Conservation (phyloP, 192 early-diverging fungal species). For the Podila minutissima region DNA sequence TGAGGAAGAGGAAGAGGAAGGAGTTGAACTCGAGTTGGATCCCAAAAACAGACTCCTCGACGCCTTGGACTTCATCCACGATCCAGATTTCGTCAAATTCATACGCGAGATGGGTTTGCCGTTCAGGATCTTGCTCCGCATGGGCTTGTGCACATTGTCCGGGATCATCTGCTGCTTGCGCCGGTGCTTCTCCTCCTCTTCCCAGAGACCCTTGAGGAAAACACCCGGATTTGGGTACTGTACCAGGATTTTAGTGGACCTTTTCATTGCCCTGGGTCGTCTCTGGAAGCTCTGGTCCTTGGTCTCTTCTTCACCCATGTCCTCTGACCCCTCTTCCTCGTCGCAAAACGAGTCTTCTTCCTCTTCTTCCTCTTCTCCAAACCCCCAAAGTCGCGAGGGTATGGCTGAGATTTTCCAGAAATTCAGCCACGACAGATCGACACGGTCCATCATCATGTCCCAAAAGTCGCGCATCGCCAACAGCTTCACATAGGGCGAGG, state of each 20-base stretch:
- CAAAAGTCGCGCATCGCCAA: slow-evolving; percentile 35
- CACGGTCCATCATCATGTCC: slow-evolving; percentile 33
- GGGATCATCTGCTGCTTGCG: slow-evolving; percentile 42
- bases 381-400: neutral
- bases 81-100: neutral
- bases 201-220: slow-evolving; percentile 38
- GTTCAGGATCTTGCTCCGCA: slow-evolving; percentile 31
- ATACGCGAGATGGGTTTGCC: slow-evolving; percentile 18
- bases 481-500: slow-evolving; percentile 34
- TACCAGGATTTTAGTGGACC: neutral
- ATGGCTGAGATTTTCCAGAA: neutral
- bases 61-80: slow-evolving; percentile 1
- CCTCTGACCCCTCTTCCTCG: neutral
- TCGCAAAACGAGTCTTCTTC: neutral
- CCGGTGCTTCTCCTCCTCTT: slow-evolving; percentile 28
- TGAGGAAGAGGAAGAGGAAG: neutral
- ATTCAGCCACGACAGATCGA: slow-evolving; percentile 11
- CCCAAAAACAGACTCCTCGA: neutral
- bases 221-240: slow-evolving; percentile 18
- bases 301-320: neutral
- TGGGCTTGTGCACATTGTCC: slow-evolving; percentile 32
- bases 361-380: neutral
- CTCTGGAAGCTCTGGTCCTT: neutral
- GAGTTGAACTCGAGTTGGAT: neutral
- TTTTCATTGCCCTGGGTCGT: neutral